phyloP scores from a whole-genome alignment of 371 early-diverging fungal genomes.

The Mucor circinelloides region DNA sequence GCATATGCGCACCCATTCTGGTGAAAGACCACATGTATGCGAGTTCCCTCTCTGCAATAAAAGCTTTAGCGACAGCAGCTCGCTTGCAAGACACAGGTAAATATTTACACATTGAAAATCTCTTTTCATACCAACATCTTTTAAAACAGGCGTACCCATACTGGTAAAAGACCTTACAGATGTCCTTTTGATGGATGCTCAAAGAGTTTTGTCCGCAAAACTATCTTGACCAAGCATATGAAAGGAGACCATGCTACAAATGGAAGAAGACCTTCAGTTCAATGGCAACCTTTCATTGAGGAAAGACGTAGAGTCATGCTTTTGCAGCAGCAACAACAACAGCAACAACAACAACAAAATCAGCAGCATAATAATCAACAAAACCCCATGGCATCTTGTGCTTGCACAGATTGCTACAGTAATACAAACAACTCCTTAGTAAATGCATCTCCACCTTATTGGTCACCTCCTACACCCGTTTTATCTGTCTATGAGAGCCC shows the following conservation, averaged over 20 bases:
- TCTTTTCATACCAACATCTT: background rate
- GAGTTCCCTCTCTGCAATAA: conserved; percentile 24
- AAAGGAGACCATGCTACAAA: conserved; percentile 42
- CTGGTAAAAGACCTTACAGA: conserved; percentile 73
- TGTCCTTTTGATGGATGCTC: conserved; percentile 62
- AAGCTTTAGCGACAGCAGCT: conserved; percentile 31
- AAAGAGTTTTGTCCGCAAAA: conserved; percentile 72
- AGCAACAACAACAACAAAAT: conserved; percentile 22
- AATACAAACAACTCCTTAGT: background rate
- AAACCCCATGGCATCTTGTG: conserved; percentile 18
- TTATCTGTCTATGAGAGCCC: conserved; percentile 30
- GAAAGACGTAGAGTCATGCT: conserved; percentile 41
- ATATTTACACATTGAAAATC: background rate
- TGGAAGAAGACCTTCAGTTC: conserved; percentile 45
- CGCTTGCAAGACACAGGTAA: conserved; percentile 51
- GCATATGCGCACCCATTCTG: conserved; percentile 39
- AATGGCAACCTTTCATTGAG: conserved; percentile 55
- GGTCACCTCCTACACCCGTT: conserved; percentile 29
- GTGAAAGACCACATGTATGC: conserved; percentile 30
- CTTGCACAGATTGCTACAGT: conserved; percentile 24
- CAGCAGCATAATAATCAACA: conserved; percentile 29
- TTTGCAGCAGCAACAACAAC: conserved; percentile 35
- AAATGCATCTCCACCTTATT: conserved; percentile 16
- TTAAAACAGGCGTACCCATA: conserved; percentile 60
- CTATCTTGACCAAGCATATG: conserved; percentile 71